Evolutionary conservation across 306 rosid species (phyloP), one percentile per base, ranked within the genome.

Genomic region (Malus orientalis): DNA sequence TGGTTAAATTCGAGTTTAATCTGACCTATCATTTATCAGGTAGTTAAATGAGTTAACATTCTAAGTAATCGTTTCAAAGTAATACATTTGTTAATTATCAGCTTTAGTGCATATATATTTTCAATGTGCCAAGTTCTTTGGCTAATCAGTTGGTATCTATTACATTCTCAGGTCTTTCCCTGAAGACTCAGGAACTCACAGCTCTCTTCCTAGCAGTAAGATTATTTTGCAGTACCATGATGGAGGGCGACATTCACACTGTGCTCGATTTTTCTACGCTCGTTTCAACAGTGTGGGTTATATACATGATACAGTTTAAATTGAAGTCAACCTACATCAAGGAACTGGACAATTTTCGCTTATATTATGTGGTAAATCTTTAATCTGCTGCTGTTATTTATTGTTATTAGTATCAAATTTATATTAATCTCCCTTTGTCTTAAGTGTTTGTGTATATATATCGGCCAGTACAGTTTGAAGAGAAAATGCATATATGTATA

Each of bases 111-210:
- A 19, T 7, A 20, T 1, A 54, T 54, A 54, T 3, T 20, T 19
- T 49, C 54, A 25, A 29, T 13, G 63, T 58, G 27, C 23, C n/a
- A 12, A 61, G 33, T 8, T 9, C 8, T 54, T 8, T 66, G 36
- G 19, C 20, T 79, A 61, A 67, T 29, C 68, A 67, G 32, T 63
- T 63, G 27, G 62, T 79, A 67, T 8, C n/a, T 14, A 23, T n/a
- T 16, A 25, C 32, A 20, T n/a, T 12, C 54, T 42, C 71, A 94
- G 98, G 98, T 68, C 80, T 94, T 15, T 91, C 97, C 0, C 82
- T 90, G 0, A 90, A 84, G 88, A 86, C 85, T 54, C 97, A 91
- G 83, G 96, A 90, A 79, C 91, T 94, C 78, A 91, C 97, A 45
- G 97, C 96, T 40, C 15, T 85, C 16, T 86, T 78, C 77, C 42